These are phyloP conservation scores for Poa pratensis DNA, from an alignment of 176 grass and related monocot species.

Conservation along the genomic window DNA sequence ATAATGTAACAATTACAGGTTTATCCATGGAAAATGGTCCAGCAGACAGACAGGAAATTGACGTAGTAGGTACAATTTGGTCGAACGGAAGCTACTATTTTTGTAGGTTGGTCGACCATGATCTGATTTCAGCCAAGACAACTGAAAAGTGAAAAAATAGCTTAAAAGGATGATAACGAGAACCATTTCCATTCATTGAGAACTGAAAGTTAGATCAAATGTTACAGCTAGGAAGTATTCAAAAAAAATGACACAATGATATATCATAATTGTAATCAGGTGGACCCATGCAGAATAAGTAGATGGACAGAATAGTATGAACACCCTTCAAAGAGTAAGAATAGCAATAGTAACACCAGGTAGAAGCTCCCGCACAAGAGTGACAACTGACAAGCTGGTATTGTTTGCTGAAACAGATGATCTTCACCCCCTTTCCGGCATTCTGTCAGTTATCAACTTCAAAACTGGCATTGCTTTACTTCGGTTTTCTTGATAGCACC, in stretches of 20 bases:
- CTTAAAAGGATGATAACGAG: neutral
- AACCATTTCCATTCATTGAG: constrained; percentile 1
- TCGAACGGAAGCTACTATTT: neutral
- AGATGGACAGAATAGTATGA: neutral
- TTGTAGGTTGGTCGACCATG: neutral
- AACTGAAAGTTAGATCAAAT: neutral
- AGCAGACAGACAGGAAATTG: neutral
- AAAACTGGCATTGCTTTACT: neutral
- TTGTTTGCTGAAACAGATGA: constrained; percentile 18
- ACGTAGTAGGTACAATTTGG: neutral
- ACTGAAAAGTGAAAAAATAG: neutral
- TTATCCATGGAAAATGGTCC: neutral
- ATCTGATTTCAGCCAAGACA: neutral
- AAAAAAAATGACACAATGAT: too few relatives aligned
- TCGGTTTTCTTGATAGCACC: constrained; percentile 36
- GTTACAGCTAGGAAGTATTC: neutral
- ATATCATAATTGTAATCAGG: too few relatives aligned
- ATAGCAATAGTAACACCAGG: neutral
- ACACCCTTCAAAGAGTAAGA: neutral
- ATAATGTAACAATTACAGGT: neutral
- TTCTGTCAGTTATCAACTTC: neutral
- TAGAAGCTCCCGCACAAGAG: too few relatives aligned
- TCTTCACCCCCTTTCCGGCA: neutral
- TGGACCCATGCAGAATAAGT: neutral
- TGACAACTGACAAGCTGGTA: neutral